A percentile compares a stretch with the other conserved stretches of the same genome.
Evolutionary conservation across 169 alveolate species (phyloP).

Genomic region (Pseudocohnilembus persalinus): DNA sequence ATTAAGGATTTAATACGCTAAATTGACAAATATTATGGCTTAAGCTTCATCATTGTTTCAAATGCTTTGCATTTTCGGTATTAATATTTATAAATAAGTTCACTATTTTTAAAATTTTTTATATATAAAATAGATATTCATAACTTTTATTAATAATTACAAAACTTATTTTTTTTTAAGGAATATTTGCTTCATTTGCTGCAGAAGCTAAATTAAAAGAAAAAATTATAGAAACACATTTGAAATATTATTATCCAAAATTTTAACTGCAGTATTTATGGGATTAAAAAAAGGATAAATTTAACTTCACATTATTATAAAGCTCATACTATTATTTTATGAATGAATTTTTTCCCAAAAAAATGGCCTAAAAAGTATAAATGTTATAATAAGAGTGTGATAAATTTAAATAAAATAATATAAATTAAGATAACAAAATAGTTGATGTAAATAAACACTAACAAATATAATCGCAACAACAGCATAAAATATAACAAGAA

Average conservation of each 20-base stretch:
- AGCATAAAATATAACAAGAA: too few relatives aligned
- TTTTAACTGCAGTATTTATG: not conserved
- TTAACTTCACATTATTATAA: not conserved
- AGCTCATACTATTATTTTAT: not conserved
- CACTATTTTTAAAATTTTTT: not conserved
- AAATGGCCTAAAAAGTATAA: not conserved
- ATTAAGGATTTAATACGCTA: not conserved
- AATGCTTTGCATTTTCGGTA: not conserved
- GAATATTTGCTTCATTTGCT: not conserved
- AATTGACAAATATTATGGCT: not conserved
- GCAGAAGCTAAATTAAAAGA: not conserved
- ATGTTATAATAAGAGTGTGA: not conserved
- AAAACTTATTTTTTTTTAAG: not conserved
- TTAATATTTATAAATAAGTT: too few relatives aligned
- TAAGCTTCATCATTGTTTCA: not conserved
- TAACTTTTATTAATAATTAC: too few relatives aligned
- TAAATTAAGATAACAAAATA: too few relatives aligned
- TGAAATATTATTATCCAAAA: too few relatives aligned
- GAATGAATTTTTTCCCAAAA: not conserved
- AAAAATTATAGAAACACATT: not conserved
- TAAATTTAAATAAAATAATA: too few relatives aligned
- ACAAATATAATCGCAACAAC: too few relatives aligned
- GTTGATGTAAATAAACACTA: too few relatives aligned
- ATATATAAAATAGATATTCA: too few relatives aligned
- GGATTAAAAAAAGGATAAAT: not conserved